A percentile compares a stretch with the other conserved stretches of the same genome.
These are phyloP conservation scores for Taphrina flavorubra DNA, from an alignment of 1,139 yeast species.

Conservation along the genomic window DNA sequence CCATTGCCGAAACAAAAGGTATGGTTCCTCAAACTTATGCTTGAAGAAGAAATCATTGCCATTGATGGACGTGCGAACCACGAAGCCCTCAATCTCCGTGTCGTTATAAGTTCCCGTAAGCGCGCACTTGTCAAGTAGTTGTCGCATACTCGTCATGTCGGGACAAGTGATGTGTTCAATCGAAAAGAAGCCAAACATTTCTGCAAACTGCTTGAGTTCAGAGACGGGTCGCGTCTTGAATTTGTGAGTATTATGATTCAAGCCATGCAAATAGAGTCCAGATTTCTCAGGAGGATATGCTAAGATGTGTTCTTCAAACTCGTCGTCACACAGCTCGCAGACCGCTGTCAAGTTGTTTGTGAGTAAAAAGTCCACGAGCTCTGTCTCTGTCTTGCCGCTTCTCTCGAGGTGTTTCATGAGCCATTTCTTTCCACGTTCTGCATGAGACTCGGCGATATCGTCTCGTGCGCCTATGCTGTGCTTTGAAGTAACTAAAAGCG, in stretches of 20 bases:
- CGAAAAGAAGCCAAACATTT: slow-evolving; percentile 67
- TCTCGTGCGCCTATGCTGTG: slow-evolving; percentile 76
- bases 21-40: slow-evolving; percentile 94
- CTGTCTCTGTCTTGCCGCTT: slow-evolving; percentile 54
- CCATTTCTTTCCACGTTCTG: slow-evolving; percentile 61
- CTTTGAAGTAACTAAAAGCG: slow-evolving; percentile 77
- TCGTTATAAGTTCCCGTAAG: slow-evolving; percentile 73
- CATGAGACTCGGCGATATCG: slow-evolving; percentile 53
- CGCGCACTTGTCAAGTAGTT: slow-evolving; percentile 63
- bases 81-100: slow-evolving; percentile 90
- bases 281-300: slow-evolving; percentile 69
- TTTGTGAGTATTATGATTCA: slow-evolving; percentile 68
- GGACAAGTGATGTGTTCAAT: slow-evolving; percentile 56
- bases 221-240: slow-evolving; percentile 71
- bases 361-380: slow-evolving; percentile 65
- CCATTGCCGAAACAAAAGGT: slow-evolving; percentile 85
- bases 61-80: slow-evolving; percentile 63
- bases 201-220: slow-evolving; percentile 65
- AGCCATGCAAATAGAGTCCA: slow-evolving; percentile 88
- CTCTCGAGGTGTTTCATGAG: slow-evolving; percentile 60
- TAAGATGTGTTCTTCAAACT: slow-evolving; percentile 90
- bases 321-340: slow-evolving; percentile 90
- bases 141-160: slow-evolving; percentile 56
- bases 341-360: slow-evolving; percentile 74
- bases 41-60: slow-evolving; percentile 74